These are phyloP conservation scores for Rhizodiscina lignyota DNA, from an alignment of 495 filamentous ascomycete species.

Conservation along the genomic window DNA sequence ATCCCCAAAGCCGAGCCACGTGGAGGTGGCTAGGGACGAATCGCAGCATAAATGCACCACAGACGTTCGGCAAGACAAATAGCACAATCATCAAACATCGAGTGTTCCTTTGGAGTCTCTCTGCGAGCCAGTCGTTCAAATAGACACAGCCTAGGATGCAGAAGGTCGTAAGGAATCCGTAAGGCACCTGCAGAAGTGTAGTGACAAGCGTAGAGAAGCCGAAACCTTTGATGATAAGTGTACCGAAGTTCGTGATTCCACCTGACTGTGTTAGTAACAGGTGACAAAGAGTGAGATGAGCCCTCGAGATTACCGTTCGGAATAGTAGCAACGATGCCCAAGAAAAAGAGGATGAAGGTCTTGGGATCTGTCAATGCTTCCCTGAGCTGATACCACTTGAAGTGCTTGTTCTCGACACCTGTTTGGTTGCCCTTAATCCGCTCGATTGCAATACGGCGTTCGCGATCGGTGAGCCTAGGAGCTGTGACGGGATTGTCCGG, in stretches of 20 bases:
- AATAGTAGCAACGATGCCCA: slow-evolving; percentile 14
- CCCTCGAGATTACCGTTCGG: neutral
- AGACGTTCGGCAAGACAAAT: neutral
- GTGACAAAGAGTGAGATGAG: no score
- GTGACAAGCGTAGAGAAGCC: neutral
- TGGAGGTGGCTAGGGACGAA: neutral
- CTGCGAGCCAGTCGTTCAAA: slow-evolving; percentile 10
- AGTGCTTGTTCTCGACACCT: slow-evolving; percentile 32
- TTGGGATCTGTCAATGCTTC: slow-evolving; percentile 32
- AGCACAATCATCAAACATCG: slow-evolving; percentile 9
- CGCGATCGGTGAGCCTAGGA: slow-evolving; percentile 33
- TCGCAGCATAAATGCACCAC: slow-evolving; percentile 12
- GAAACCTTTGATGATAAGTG: slow-evolving; percentile 10
- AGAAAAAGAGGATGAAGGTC: slow-evolving; percentile 28
- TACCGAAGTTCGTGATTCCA: slow-evolving; percentile 24
- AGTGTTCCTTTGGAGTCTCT: neutral
- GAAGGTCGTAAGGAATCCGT: neutral
- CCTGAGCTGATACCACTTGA: slow-evolving; percentile 32
- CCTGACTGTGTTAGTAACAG: no score
- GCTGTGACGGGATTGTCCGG: slow-evolving; percentile 15
- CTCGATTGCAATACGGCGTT: slow-evolving; percentile 36
- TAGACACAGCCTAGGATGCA: neutral
- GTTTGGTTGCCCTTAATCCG: slow-evolving; percentile 33
- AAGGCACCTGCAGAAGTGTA: neutral
- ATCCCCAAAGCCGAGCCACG: neutral